Evolutionary conservation across 768 basidiomycete species (phyloP).

Genomic region (Leucogyrophana mollusca): DNA sequence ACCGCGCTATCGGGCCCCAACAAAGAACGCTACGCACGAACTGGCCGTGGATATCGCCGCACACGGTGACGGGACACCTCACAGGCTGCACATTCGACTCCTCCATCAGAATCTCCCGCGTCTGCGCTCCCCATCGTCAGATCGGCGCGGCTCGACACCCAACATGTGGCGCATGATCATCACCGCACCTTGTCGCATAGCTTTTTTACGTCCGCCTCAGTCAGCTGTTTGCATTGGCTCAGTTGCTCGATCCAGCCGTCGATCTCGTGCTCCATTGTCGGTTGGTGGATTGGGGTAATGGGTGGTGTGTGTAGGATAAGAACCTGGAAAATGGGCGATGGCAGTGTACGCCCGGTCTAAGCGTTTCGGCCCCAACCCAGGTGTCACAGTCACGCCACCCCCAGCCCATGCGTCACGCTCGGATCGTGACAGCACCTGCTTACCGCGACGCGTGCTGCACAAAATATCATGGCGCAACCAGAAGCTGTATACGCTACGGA

Average conservation of each 20-base stretch:
- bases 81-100: constrained; percentile 99
- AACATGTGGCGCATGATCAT: constrained; percentile 4
- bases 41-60: constrained; percentile 99
- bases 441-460: constrained; percentile 12
- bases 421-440: constrained; percentile 1
- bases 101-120: constrained; percentile 97
- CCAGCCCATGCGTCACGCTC: constrained; percentile 21
- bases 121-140: constrained; percentile 46
- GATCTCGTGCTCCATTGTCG: constrained; percentile 68
- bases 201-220: constrained; percentile 94
- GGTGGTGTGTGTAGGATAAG: constrained; percentile 8
- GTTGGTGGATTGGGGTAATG: constrained; percentile 9
- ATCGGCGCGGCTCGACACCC: constrained; percentile 17
- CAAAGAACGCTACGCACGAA: constrained; percentile 70
- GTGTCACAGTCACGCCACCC: constrained; percentile 25
- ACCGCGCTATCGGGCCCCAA: constrained; percentile 15
- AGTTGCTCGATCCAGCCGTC: constrained; percentile 97
- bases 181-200: constrained; percentile 94
- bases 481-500: constrained; percentile 86
- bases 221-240: constrained; percentile 94
- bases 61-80: constrained; percentile 97
- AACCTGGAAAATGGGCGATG: constrained; percentile 19
- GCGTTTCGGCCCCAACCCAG: constrained; percentile 9
- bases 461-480: constrained; percentile 32
- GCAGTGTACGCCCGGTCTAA: not conserved